phyloP scores from a whole-genome alignment of 805 yeast species.

The Yamadazyma akitaensis region DNA sequence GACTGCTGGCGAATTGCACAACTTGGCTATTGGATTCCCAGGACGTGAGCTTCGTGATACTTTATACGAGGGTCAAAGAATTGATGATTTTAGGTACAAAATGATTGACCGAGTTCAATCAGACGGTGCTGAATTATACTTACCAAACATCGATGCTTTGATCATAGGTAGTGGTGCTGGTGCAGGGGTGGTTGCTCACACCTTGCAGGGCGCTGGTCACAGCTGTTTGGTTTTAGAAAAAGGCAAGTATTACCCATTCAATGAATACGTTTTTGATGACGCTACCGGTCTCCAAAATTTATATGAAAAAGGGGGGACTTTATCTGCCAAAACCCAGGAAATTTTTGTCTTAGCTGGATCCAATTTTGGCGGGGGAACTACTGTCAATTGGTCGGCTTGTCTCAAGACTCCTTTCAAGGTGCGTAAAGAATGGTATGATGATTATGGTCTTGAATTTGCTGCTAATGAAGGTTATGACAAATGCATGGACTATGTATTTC shows the following conservation, averaged over 20 bases:
- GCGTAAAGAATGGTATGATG: constrained; percentile 49
- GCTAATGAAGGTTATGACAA: constrained; percentile 40
- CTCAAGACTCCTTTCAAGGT: constrained; percentile 48
- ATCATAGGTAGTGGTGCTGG: constrained; percentile 54
- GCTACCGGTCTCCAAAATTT: constrained; percentile 30
- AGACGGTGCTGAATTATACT: constrained; percentile 27
- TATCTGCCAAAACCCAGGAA: constrained; percentile 34
- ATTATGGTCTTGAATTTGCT: constrained; percentile 46
- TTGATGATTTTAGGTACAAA: constrained; percentile 25
- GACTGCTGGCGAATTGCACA: constrained; percentile 31
- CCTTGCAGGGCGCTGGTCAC: constrained; percentile 42
- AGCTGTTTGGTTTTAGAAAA: constrained; percentile 48
- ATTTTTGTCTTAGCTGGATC: constrained; percentile 46
- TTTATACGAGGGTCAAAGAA: constrained; percentile 24
- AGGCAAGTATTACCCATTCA: constrained; percentile 40
- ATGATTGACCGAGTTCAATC: constrained; percentile 29
- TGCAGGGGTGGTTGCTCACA: constrained; percentile 51
- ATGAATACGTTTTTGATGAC: constrained; percentile 37
- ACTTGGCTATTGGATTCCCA: constrained; percentile 39
- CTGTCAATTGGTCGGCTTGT: constrained; percentile 57
- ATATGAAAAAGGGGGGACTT: constrained; percentile 39
- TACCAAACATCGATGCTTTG: constrained; percentile 42
- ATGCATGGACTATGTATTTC: constrained; percentile 44
- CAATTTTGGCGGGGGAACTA: constrained; percentile 56
- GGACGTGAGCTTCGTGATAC: constrained; percentile 26